Evolutionary conservation across 176 grass and related monocot genomes (phyloP).

Genomic region (Oryza glaberrima): DNA sequence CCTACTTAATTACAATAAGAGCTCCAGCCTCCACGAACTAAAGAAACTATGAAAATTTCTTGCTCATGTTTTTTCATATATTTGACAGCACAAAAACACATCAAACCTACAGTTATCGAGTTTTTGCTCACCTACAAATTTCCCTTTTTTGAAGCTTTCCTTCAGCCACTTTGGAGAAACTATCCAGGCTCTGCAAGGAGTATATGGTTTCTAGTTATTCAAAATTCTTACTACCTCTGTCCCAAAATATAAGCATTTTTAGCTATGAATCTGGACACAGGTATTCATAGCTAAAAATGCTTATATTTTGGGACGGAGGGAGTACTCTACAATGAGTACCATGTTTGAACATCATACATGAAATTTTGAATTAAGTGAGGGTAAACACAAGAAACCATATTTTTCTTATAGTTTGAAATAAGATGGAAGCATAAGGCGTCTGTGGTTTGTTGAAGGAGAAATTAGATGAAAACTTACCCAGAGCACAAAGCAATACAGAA

Average conservation of each 20-base stretch:
- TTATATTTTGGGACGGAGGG: no score
- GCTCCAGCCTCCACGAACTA: not conserved
- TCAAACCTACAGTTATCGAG: slow-evolving; percentile 3
- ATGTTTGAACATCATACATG: slow-evolving; percentile 1
- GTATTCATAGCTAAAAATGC: no score
- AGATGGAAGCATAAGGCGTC: not conserved
- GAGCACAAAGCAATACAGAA: slow-evolving; percentile 82
- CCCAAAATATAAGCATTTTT: no score
- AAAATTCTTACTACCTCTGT: not conserved
- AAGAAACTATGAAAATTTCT: not conserved
- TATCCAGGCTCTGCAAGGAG: slow-evolving; percentile 81
- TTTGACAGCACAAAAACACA: not conserved
- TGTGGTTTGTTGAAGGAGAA: slow-evolving; percentile 7
- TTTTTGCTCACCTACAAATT: slow-evolving; percentile 72
- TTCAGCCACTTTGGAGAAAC: slow-evolving; percentile 86
- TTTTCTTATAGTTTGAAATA: slow-evolving; percentile 17
- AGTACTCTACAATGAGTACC: not conserved
- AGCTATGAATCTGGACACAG: no score
- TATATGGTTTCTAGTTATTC: slow-evolving; percentile 8
- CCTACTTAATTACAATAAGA: not conserved
- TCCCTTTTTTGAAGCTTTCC: slow-evolving; percentile 72
- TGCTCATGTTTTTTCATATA: not conserved
- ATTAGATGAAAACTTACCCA: slow-evolving; percentile 58
- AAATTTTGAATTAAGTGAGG: slow-evolving; percentile 28
- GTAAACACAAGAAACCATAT: slow-evolving; percentile 18